Evolutionary conservation across 345 rosid genomes (phyloP).

Genomic region (Aethionema arabicum): DNA sequence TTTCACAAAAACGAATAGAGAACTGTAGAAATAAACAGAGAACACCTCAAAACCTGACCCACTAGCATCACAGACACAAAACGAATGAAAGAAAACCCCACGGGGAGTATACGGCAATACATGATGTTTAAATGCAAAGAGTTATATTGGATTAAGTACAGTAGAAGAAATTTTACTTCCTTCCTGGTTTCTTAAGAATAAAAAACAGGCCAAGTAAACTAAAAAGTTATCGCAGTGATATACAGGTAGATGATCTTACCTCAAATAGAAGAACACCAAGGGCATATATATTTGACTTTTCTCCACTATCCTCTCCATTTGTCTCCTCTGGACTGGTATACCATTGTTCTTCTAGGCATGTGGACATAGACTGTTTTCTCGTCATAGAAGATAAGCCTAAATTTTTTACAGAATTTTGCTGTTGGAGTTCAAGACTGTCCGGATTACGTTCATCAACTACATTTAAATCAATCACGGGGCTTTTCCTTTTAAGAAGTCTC

Average conservation of each 20-base stretch:
- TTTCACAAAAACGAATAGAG: not conserved
- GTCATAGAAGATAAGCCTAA: conserved; percentile 27
- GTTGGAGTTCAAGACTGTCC: conserved; percentile 35
- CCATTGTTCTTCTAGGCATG: conserved; percentile 62
- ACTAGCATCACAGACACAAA: conserved; percentile 14
- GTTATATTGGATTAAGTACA: not conserved
- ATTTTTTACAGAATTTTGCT: conserved; percentile 32
- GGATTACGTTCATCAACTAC: conserved; percentile 35
- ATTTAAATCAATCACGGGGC: conserved; percentile 29
- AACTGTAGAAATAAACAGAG: conserved; percentile 5
- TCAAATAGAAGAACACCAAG: conserved; percentile 84
- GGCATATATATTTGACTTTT: conserved; percentile 60
- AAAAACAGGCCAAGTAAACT: not conserved
- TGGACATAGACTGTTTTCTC: conserved; percentile 35
- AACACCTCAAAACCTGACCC: conserved; percentile 9
- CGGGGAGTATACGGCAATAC: not conserved
- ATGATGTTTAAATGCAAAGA: not conserved
- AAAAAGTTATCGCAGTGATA: not conserved
- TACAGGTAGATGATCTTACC: conserved; percentile 39
- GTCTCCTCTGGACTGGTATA: conserved; percentile 63
- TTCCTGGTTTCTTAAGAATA: not conserved
- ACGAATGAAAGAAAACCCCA: conserved; percentile 18
- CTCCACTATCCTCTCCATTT: conserved; percentile 40
- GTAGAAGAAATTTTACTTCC: not conserved
- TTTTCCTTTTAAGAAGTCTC: conserved; percentile 32